Base-by-base conservation (phyloP, 345 rosid genomes). In the Hibiscus mutabilis region DNA sequence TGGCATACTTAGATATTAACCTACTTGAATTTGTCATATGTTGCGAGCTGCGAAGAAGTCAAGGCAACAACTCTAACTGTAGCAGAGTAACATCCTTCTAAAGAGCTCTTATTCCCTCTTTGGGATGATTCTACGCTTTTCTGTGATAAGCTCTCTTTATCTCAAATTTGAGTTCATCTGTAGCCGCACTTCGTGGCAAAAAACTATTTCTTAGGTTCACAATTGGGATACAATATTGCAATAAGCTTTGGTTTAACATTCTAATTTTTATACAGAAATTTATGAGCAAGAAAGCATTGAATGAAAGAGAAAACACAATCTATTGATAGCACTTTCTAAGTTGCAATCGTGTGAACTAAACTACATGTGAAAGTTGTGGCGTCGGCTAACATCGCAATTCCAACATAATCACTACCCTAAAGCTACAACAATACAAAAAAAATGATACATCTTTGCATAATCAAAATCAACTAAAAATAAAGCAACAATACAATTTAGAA, bases 41-140 rank as follows among this genome's bases (percentile, higher is more conserved):
- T 87, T 79, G 95, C 95, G 70, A 94, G 85, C 78, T 94, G 98
- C 46, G 97, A 90, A 44, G 96, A 87, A 64, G 96, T 94, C 82
- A 94, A 83, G 66, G 96, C 88, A 77, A 89, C 86, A 80, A 96
- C 97, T 84, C 95, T 85, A 35, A 78, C 82, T 91, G 88, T 88
- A 29, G 97, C 97, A 81, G 98, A 93, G 76, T 95, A 73, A 90
- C 90, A 69, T 97, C 98, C 84, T 89, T 94, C 97, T 95, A 94
- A n/a, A 94, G 88, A 75, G 90, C 95, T 73, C 80, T 79, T 68
- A 86, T 64, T 70, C 97, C 98, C 81, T 88, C 96, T 76, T 87
- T 85, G 22, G 88, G 24, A 84, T 78, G 72, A 91, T 22, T 5
- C 37, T 82, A 61, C 77, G 78, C 86, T 83, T 71, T 80, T 89